Evolutionary conservation across 2,329 filamentous ascomycete species (phyloP), one percentile per base, ranked within the genome.

Genomic region (Apiospora sp.): DNA sequence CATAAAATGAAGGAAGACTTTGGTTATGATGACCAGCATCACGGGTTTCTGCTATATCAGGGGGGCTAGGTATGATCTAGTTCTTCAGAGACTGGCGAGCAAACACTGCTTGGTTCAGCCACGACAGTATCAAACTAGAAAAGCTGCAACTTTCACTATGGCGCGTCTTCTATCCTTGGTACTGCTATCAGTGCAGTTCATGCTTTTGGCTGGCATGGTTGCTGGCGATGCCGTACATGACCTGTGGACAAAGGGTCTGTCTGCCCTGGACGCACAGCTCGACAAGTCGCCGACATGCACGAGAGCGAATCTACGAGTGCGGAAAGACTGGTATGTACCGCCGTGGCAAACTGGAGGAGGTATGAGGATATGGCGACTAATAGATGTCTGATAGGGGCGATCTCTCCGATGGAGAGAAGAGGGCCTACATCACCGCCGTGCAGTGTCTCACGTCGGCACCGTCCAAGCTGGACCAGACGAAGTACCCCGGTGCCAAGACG

Each of bases 401-500:
- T 43, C 34, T 71, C 24, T 30, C 64, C 19, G 67, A 68, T 44
- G 67, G 41, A 12, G 67, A 68, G 44, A 68, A 68, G 67, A 46
- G 19, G 14, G 41, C 67, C 0, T 68, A 68, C 69, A 76, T 81
- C 48, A 69, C 72, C 10, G 78, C 78, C 30, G 76, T 82, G 69
- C 74, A 78, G 73, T 82, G 80, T 72, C 73, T 82, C 69, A 72
- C 76, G 1, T 48, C 24, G n/a, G 27, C 41, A 7, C 67, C 67
- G 64, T 74, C 77, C 19, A 76, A 72, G 49, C 75, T 78, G 2
- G 43, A 79, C 4, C 78, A 78, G 2, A 79, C 79, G 24, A 73
- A 74, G 16, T 79, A 75, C 54, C 43, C 72, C 16, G 76, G 76
- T 10, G 74, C 79, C 1, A 73, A 70, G 71, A 82, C 79, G 76